Conservation (phyloP, 139 green algal species). For the Dunaliella sp. region DNA sequence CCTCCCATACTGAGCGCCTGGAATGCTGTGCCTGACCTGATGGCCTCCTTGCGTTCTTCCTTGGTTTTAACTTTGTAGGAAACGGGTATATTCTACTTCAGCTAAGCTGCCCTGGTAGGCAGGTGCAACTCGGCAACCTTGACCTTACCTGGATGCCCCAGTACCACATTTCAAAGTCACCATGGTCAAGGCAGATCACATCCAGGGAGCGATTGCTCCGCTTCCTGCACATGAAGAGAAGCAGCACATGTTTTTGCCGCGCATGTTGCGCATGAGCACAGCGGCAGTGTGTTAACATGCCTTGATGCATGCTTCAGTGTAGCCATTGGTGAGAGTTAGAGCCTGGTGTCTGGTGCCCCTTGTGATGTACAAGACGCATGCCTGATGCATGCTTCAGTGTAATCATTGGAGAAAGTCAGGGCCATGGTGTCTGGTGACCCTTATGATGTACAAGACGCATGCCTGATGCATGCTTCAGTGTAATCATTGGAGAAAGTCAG, state of each 20-base stretch:
- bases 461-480: background rate
- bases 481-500: background rate
- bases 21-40: background rate
- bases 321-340: background rate
- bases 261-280: no score
- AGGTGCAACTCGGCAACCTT: background rate
- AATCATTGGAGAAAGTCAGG: background rate
- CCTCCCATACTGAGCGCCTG: background rate
- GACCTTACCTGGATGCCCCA: slow-evolving; percentile 35
- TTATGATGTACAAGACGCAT: background rate
- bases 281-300: no score
- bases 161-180: slow-evolving; percentile 64
- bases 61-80: no score
- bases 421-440: background rate
- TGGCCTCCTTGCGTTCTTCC: background rate
- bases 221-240: background rate
- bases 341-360: no score
- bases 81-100: no score
- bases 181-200: slow-evolving; percentile 50
- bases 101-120: no score
- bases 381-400: background rate
- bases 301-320: background rate
- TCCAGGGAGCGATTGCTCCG: slow-evolving; percentile 62
- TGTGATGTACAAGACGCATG: background rate
- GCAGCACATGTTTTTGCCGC: background rate